phyloP scores from a whole-genome alignment of 1,139 yeast genomes.

The Yamadazyma spencermartinsiae region DNA sequence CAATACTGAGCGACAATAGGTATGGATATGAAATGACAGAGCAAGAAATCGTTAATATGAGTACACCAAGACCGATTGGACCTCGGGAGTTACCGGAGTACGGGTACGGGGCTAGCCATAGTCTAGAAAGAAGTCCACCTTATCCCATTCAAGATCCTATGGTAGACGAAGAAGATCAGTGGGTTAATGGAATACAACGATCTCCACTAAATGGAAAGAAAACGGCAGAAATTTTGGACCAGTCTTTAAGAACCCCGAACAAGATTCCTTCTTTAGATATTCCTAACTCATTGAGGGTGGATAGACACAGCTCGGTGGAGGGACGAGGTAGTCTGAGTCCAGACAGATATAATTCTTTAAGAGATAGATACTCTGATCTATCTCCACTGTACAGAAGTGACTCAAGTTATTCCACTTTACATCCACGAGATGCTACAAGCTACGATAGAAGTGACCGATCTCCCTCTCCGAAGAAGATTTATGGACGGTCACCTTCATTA shows the following conservation, averaged over 20 bases:
- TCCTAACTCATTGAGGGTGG: slow-evolving; percentile 7
- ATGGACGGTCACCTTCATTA: slow-evolving; percentile 19
- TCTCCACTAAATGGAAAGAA: slow-evolving; percentile 4
- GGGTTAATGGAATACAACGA: not conserved
- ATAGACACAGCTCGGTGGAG: not conserved
- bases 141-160: slow-evolving; percentile 18
- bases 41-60: slow-evolving; percentile 18
- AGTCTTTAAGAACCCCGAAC: slow-evolving; percentile 19
- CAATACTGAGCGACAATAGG: not conserved
- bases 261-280: slow-evolving; percentile 18
- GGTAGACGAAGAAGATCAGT: slow-evolving; percentile 4
- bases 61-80: slow-evolving; percentile 45
- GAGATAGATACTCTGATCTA: not conserved
- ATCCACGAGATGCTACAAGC: slow-evolving; percentile 4
- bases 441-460: slow-evolving; percentile 24
- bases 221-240: slow-evolving; percentile 16
- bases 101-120: slow-evolving; percentile 10
- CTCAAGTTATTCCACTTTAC: not conserved
- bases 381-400: not conserved
- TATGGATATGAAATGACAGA: slow-evolving; percentile 4
- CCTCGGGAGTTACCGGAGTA: slow-evolving; percentile 43
- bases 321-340: no score
- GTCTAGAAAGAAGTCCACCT: slow-evolving; percentile 11
- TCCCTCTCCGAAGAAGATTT: slow-evolving; percentile 32
- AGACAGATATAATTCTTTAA: no score